These are phyloP conservation scores for Trichosporon sp. DNA, from an alignment of 1,284 basidiomycete genomes.

Conservation along the genomic window DNA sequence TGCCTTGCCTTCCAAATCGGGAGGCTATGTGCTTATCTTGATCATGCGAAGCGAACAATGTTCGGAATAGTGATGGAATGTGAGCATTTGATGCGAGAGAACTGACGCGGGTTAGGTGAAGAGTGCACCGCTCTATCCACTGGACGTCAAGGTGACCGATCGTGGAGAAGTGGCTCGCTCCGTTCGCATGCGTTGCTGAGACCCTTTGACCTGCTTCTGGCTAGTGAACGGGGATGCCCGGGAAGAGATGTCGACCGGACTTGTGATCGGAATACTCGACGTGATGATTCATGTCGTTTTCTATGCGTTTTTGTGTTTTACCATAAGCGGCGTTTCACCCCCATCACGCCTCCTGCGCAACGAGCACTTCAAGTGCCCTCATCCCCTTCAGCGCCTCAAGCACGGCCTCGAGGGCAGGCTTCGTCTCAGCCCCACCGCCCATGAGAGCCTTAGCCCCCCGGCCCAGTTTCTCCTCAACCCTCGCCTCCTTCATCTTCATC, in stretches of 20 bases:
- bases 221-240: too few species aligned
- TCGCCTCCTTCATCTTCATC: not conserved
- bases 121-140: not conserved
- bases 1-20: too few species aligned
- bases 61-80: not conserved
- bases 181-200: too few species aligned
- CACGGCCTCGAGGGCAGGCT: not conserved
- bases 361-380: not conserved
- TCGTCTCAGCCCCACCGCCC: not conserved
- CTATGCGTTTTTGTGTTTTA: not conserved
- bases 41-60: not conserved
- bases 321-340: not conserved
- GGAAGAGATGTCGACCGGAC: not conserved
- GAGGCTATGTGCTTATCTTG: not conserved
- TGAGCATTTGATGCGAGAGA: not conserved
- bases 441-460: constrained; percentile 17
- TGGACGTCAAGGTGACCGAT: not conserved
- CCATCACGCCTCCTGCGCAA: not conserved
- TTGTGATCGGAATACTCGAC: not conserved
- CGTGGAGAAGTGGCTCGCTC: too few species aligned
- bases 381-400: constrained; percentile 5
- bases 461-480: constrained; percentile 15
- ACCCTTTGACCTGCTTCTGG: too few species aligned
- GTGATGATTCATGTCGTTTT: not conserved
- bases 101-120: not conserved